Conservation (phyloP, 371 early-diverging fungal species). For the Nematocida displodere region DNA sequence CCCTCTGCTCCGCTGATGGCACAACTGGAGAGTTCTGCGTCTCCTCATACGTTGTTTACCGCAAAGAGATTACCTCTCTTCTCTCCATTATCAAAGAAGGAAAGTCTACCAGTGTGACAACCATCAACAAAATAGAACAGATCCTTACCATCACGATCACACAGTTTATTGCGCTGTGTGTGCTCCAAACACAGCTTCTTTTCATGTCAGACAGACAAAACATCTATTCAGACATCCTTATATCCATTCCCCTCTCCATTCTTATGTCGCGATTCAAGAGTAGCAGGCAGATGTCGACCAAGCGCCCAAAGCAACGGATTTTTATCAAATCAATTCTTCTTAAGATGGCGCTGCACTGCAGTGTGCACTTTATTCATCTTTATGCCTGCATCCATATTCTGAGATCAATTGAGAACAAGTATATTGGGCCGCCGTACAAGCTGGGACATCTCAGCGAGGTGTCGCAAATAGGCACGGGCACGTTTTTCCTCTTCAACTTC, state of each 20-base stretch:
- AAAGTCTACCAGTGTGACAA: constrained; percentile 87
- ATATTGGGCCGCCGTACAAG: not conserved
- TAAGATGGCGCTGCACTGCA: constrained; percentile 29
- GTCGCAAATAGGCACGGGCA: constrained; percentile 35
- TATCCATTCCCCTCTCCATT: constrained; percentile 52
- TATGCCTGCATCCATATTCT: not conserved
- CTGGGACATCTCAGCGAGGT: constrained; percentile 6
- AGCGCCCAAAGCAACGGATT: constrained; percentile 37
- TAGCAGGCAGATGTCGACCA: constrained; percentile 20
- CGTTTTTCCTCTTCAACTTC: constrained; percentile 36
- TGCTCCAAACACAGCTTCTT: constrained; percentile 71
- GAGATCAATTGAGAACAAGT: not conserved
- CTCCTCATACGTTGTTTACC: constrained; percentile 84
- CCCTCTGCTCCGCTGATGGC: constrained; percentile 87
- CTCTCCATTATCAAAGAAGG: constrained; percentile 86
- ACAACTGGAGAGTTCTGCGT: constrained; percentile 71
- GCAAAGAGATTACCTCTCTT: constrained; percentile 79
- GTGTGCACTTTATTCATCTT: constrained; percentile 19
- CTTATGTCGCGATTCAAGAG: constrained; percentile 51
- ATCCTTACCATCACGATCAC: constrained; percentile 82
- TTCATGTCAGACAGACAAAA: constrained; percentile 62
- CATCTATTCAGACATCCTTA: constrained; percentile 60
- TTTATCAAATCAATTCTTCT: constrained; percentile 2
- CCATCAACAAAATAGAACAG: constrained; percentile 90
- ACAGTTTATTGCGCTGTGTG: constrained; percentile 80